Base-by-base conservation (phyloP, 768 basidiomycete genomes). In the Candolleomyces eurysporus region DNA sequence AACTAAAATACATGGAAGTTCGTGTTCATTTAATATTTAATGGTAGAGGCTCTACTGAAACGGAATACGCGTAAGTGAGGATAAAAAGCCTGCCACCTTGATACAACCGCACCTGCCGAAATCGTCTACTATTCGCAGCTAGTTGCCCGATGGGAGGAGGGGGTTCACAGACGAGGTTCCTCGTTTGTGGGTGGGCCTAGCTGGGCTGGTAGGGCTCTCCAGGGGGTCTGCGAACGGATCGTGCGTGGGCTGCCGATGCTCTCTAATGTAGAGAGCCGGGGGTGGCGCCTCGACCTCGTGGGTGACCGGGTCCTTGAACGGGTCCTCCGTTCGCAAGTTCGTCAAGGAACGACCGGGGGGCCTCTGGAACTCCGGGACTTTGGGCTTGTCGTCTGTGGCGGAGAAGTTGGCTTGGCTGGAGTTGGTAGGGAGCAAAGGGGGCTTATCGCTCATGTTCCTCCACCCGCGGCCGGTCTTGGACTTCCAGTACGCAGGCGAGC, bases 401-500 rank as follows among this genome's bases (percentile, higher is more conserved):
- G 16, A 5, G 32, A 54, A 54, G 31, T 54, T 21, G 52, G 31
- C 17, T 14, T 54, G 52, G 21, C 26, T 26, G 17, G 31, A 13
- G 13, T 46, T 21, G 45, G 52, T 36, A 3, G 52, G 52, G 16
- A 54, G 52, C 30, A 54, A n/a, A 21, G 52, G 52, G 14, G 52
- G 52, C 32, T 54, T 54, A 14, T 31, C 32, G 11, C 52, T 32
- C 14, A 54, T 54, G 52, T 39, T 54, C 32, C 14, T 57, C 40
- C 49, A 51, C 48, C 63, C 60, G 22, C 59, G 59, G 14, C 62
- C 57, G 16, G 26, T 11, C 31, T 49, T 51, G 45, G 60, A 51
- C 32, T 59, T 54, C 63, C 63, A 64, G 42, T 61, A 59, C 14
- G 36, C 55, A 2, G 59, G 59, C 5, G 63, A 64, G 7, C 67